Evolutionary conservation across 805 yeast species (phyloP).

Genomic region (Cyberlindnera japonica): DNA sequence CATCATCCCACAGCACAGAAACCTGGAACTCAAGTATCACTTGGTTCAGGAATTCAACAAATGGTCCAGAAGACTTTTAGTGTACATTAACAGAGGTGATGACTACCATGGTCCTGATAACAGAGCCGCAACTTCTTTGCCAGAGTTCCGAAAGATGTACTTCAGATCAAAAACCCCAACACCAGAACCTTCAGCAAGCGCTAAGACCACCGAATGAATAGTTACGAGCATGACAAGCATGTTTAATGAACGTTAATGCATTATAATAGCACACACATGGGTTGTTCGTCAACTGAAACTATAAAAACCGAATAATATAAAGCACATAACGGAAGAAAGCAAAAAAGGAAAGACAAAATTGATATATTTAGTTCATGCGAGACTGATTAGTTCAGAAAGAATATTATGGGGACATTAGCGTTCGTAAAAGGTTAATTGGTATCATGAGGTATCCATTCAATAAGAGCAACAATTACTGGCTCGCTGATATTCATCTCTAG

Average conservation of each 20-base stretch:
- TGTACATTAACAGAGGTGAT: constrained; percentile 67
- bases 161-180: constrained; percentile 20
- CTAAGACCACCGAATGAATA: neutral
- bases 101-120: constrained; percentile 47
- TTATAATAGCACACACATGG: no score
- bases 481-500: constrained; percentile 22
- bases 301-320: neutral
- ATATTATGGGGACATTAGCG: constrained; percentile 8
- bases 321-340: no score
- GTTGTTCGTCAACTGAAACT: no score
- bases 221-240: no score
- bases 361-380: neutral
- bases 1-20: constrained; percentile 73
- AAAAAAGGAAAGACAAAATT: neutral
- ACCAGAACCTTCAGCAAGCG: constrained; percentile 8
- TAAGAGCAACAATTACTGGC: constrained; percentile 25
- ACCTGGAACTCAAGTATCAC: constrained; percentile 63
- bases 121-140: constrained; percentile 27
- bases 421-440: constrained; percentile 4
- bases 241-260: no score
- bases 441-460: constrained; percentile 6
- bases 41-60: constrained; percentile 86
- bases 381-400: neutral
- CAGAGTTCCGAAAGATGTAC: constrained; percentile 28
- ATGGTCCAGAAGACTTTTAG: constrained; percentile 88